Conservation (phyloP, 306 rosid genomes). For the Castanea sativa region DNA sequence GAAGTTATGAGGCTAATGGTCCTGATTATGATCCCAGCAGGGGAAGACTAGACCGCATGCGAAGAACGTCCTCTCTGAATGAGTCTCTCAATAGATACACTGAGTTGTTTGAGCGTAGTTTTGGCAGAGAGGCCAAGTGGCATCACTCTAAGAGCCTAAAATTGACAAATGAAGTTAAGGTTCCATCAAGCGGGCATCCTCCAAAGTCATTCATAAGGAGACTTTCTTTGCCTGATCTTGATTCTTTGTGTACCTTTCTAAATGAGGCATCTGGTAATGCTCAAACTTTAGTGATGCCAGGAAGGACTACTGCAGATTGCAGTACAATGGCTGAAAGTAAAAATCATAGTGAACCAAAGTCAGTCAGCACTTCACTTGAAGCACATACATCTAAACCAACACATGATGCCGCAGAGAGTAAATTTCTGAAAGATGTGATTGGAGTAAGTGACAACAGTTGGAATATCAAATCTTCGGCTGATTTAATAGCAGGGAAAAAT, state of each 20-base stretch:
- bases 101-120: slow-evolving; percentile 55
- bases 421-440: slow-evolving; percentile 25
- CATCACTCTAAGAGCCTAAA: slow-evolving; percentile 58
- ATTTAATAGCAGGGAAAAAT: slow-evolving; percentile 16
- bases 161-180: slow-evolving; percentile 50
- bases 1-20: slow-evolving; percentile 27
- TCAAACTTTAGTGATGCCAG: slow-evolving; percentile 34
- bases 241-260: slow-evolving; percentile 55
- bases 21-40: slow-evolving; percentile 32
- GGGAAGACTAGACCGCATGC: slow-evolving; percentile 27
- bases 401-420: slow-evolving; percentile 32
- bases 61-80: slow-evolving; percentile 58
- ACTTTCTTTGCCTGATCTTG: slow-evolving; percentile 72
- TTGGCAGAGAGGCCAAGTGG: slow-evolving; percentile 42
- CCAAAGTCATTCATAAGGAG: slow-evolving; percentile 57
- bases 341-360: slow-evolving; percentile 30
- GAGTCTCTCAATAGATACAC: slow-evolving; percentile 71
- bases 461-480: slow-evolving; percentile 20
- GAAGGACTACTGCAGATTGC: slow-evolving; percentile 18
- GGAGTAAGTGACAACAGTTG: slow-evolving; percentile 23
- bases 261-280: slow-evolving; percentile 48
- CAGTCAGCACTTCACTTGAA: slow-evolving; percentile 24
- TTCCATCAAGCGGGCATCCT: slow-evolving; percentile 33
- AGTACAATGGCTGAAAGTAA: slow-evolving; percentile 18
- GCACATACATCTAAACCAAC: slow-evolving; percentile 21